Percentiles rank a stretch among this genome's conserved stretches.
These are phyloP conservation scores for Prunus kanzakura DNA, from an alignment of 306 rosid genomes.

Conservation along the genomic window DNA sequence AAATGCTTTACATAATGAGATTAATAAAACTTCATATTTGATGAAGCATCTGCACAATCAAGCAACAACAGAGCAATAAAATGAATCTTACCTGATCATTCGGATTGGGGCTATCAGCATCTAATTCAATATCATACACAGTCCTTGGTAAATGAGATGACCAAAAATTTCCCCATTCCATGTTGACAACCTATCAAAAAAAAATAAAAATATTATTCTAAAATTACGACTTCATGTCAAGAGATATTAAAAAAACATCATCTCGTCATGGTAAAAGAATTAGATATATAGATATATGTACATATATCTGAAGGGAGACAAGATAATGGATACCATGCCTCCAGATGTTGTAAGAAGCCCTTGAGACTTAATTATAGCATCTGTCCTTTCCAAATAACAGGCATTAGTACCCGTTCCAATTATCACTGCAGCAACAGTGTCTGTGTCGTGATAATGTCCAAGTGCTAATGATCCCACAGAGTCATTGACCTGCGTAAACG, in stretches of 20 bases:
- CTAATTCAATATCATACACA: slow-evolving; percentile 67
- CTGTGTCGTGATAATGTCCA: slow-evolving; percentile 81
- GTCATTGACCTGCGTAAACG: slow-evolving; percentile 70
- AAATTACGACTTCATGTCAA: background rate
- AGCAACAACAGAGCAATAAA: slow-evolving; percentile 15
- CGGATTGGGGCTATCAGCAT: slow-evolving; percentile 87
- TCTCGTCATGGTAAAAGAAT: background rate
- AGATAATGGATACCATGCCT: slow-evolving; percentile 57
- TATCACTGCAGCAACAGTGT: slow-evolving; percentile 88
- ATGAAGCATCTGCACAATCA: background rate
- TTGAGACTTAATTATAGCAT: slow-evolving; percentile 84
- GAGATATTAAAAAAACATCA: background rate
- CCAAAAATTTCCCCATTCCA: slow-evolving; percentile 99
- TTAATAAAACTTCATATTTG: slow-evolving; percentile 1
- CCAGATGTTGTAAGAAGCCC: slow-evolving; percentile 79
- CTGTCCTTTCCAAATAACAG: slow-evolving; percentile 82
- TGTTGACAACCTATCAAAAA: slow-evolving; percentile 67
- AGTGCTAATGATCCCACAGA: slow-evolving; percentile 88
- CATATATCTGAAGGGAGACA: background rate
- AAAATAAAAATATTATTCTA: background rate
- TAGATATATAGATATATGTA: background rate
- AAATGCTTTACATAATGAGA: slow-evolving; percentile 21
- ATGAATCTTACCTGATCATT: slow-evolving; percentile 68
- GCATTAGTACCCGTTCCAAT: slow-evolving; percentile 96
- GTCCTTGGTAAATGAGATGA: slow-evolving; percentile 93